phyloP scores from a whole-genome alignment of 331 rosid genomes.

The Cydonia oblonga region DNA sequence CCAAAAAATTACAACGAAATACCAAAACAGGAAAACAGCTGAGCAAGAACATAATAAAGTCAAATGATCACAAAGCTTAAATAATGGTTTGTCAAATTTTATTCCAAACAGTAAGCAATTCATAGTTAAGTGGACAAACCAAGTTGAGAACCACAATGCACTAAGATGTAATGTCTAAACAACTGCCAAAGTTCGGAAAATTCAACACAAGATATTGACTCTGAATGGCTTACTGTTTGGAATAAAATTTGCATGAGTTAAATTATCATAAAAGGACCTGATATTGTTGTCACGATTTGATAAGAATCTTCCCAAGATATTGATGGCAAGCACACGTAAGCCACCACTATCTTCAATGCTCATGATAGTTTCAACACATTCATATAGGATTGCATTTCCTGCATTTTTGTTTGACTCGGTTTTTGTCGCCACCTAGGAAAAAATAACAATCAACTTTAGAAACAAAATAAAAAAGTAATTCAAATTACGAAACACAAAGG shows the following conservation, averaged over 20 bases:
- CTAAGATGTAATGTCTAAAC: neutral
- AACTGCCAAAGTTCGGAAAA: neutral
- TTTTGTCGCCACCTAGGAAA: slow-evolving; percentile 85
- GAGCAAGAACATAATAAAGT: neutral
- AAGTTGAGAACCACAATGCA: neutral
- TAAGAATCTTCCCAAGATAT: slow-evolving; percentile 93
- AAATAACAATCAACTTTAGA: slow-evolving; percentile 18
- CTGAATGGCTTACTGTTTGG: no score
- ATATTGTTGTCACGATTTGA: slow-evolving; percentile 69
- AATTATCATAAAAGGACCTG: neutral
- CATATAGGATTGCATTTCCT: slow-evolving; percentile 90
- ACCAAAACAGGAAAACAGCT: neutral
- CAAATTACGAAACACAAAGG: neutral
- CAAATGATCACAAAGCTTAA: neutral
- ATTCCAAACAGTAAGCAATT: neutral
- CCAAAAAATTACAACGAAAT: slow-evolving; percentile 3
- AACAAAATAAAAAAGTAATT: neutral
- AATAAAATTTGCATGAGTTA: neutral
- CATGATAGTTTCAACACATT: slow-evolving; percentile 96
- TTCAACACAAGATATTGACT: no score
- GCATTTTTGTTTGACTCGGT: slow-evolving; percentile 96
- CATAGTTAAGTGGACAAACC: neutral
- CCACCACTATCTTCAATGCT: slow-evolving; percentile 95
- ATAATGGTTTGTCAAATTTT: neutral
- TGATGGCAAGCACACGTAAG: slow-evolving; percentile 92